A percentile compares a stretch with the other conserved stretches of the same genome.
Evolutionary conservation across 2,329 filamentous ascomycete species (phyloP).

Genomic region (Pleurostoma richardsiae): DNA sequence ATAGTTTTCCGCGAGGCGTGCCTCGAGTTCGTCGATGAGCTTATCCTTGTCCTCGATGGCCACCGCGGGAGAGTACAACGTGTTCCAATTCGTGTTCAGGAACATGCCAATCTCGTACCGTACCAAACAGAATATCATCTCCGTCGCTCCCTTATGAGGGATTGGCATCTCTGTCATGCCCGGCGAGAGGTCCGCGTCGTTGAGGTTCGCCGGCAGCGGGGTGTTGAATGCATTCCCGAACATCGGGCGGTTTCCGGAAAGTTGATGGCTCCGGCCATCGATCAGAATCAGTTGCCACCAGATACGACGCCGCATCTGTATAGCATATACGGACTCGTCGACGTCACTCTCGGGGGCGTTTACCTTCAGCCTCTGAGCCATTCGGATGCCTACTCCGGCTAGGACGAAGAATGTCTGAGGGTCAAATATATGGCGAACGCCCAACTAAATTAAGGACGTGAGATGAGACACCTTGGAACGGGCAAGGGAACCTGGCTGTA

Average conservation of each 20-base stretch:
- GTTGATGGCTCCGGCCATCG: slow-evolving; percentile 8
- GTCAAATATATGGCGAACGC: slow-evolving; percentile 8
- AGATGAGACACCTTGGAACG: too few species aligned
- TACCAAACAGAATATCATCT: slow-evolving; percentile 35
- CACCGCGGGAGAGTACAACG: slow-evolving; percentile 32
- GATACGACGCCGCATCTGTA: slow-evolving; percentile 29
- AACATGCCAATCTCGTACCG: slow-evolving; percentile 34
- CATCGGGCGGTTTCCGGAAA: slow-evolving; percentile 18
- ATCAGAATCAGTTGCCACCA: slow-evolving; percentile 11
- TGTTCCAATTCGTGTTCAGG: slow-evolving; percentile 27
- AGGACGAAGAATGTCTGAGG: slow-evolving; percentile 9
- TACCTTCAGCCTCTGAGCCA: slow-evolving; percentile 5
- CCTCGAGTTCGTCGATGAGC: slow-evolving; percentile 18
- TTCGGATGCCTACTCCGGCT: slow-evolving; percentile 7
- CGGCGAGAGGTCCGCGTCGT: slow-evolving; percentile 19
- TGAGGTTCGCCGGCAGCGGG: slow-evolving; percentile 9
- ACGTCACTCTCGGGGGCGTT: not conserved
- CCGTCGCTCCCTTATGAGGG: slow-evolving; percentile 28
- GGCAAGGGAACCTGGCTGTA: not conserved
- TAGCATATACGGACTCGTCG: slow-evolving; percentile 17
- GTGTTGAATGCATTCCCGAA: slow-evolving; percentile 13
- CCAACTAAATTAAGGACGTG: too few species aligned
- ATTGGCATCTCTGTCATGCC: slow-evolving; percentile 23
- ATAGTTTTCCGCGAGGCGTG: slow-evolving; percentile 20
- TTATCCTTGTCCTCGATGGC: slow-evolving; percentile 14